These are phyloP conservation scores for Rhizomucor miehei DNA, from an alignment of 371 early-diverging fungal genomes.

Conservation along the genomic window DNA sequence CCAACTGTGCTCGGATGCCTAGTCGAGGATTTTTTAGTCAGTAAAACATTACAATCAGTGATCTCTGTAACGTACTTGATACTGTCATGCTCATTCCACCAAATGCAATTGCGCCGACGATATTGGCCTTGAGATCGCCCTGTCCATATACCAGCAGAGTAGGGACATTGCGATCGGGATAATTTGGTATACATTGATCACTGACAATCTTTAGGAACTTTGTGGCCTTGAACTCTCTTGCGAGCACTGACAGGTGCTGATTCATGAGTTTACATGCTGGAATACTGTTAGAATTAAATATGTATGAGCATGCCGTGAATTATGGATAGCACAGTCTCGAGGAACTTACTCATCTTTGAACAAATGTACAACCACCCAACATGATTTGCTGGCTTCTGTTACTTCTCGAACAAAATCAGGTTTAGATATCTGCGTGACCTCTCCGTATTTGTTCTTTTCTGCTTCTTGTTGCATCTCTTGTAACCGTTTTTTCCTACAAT, in stretches of 20 bases:
- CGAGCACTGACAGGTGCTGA: slow-evolving; percentile 73
- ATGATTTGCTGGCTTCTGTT: slow-evolving; percentile 82
- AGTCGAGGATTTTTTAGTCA: background rate
- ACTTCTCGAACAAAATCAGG: slow-evolving; percentile 90
- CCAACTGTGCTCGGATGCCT: slow-evolving; percentile 40
- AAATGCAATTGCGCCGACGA: slow-evolving; percentile 77
- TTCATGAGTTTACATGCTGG: slow-evolving; percentile 83
- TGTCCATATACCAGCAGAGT: slow-evolving; percentile 86
- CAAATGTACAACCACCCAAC: slow-evolving; percentile 74
- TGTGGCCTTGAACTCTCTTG: slow-evolving; percentile 76
- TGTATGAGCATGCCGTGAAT: slow-evolving; percentile 8
- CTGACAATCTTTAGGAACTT: slow-evolving; percentile 92
- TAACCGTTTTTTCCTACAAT: slow-evolving; percentile 65
- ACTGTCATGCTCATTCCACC: slow-evolving; percentile 81
- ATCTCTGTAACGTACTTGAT: slow-evolving; percentile 43
- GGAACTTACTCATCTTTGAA: slow-evolving; percentile 67
- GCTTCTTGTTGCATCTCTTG: slow-evolving; percentile 69
- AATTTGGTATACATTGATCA: slow-evolving; percentile 91
- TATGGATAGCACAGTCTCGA: slow-evolving; percentile 3
- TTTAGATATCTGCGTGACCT: slow-evolving; percentile 82
- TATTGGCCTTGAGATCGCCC: slow-evolving; percentile 81
- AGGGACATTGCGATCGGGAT: slow-evolving; percentile 91
- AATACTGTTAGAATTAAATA: slow-evolving; percentile 36
- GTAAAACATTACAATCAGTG: background rate
- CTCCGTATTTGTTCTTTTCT: slow-evolving; percentile 72